Percentiles rank a stretch among this genome's conserved stretches.
phyloP scores from a whole-genome alignment of 257 asterid genomes.

The Penstemon eatonii region DNA sequence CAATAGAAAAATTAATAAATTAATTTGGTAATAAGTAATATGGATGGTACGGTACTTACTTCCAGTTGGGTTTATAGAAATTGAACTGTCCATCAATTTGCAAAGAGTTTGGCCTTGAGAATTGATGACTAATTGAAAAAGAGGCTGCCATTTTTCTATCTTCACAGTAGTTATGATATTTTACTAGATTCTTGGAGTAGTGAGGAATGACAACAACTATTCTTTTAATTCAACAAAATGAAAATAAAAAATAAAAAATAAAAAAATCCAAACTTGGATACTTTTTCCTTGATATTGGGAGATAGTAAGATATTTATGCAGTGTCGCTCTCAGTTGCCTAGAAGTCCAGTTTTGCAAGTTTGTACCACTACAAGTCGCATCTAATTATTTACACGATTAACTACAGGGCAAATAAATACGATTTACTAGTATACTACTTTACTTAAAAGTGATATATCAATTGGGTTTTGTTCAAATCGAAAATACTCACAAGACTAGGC shows the following conservation, averaged over 20 bases:
- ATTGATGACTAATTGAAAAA: conserved; percentile 29
- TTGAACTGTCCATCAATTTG: conserved; percentile 23
- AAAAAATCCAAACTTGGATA: conserved; percentile 15
- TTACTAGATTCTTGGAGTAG: conserved; percentile 13
- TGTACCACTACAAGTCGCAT: too few species aligned
- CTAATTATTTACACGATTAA: too few species aligned
- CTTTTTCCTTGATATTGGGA: background rate
- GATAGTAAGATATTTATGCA: conserved; percentile 26
- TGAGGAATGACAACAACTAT: background rate
- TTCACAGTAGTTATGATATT: background rate
- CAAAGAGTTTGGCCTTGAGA: conserved; percentile 16
- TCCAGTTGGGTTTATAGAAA: conserved; percentile 24
- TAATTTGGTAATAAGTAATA: background rate
- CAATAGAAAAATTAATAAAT: background rate
- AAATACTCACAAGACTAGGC: too few species aligned
- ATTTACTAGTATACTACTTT: too few species aligned
- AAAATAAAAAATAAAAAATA: background rate
- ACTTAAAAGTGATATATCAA: too few species aligned
- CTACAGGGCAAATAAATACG: too few species aligned
- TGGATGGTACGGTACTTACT: conserved; percentile 10
- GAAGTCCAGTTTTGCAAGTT: too few species aligned
- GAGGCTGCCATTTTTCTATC: conserved; percentile 29
- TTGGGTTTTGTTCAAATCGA: too few species aligned
- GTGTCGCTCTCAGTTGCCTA: conserved; percentile 16
- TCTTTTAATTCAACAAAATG: background rate